Conservation (phyloP, 2,329 filamentous ascomycete genomes). For the Aureobasidium sp. region DNA sequence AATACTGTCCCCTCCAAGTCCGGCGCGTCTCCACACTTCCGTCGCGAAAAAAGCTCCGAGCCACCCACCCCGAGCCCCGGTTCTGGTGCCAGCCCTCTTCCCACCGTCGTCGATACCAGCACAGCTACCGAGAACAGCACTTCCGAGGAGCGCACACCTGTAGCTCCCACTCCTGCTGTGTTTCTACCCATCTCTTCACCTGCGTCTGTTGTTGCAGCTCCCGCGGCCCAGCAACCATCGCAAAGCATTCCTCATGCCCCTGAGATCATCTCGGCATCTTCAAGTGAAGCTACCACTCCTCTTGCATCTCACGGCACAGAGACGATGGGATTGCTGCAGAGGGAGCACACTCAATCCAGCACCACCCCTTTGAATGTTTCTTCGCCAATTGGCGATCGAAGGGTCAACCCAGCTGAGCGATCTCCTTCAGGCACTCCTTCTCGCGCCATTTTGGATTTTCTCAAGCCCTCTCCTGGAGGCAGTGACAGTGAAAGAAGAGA, state of each 20-base stretch:
- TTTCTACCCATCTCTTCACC: conserved; percentile 28
- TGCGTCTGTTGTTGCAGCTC: conserved; percentile 18
- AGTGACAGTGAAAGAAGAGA: conserved; percentile 52
- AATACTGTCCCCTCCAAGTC: conserved; percentile 94
- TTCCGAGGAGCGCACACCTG: conserved; percentile 21
- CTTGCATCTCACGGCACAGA: conserved; percentile 27
- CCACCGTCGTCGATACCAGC: conserved; percentile 14
- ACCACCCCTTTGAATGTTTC: conserved; percentile 19
- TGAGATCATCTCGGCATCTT: conserved; percentile 34
- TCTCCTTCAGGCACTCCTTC: conserved; percentile 23
- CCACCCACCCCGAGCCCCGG: conserved; percentile 42
- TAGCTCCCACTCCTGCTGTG: conserved; percentile 27
- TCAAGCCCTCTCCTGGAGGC: conserved; percentile 60
- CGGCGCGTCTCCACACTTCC: conserved; percentile 62
- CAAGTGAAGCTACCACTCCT: conserved; percentile 33
- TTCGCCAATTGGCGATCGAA: conserved; percentile 17
- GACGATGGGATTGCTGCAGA: conserved; percentile 25
- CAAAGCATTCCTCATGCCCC: conserved; percentile 25
- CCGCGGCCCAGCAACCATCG: conserved; percentile 2
- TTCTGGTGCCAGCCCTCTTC: conserved; percentile 13
- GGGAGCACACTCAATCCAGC: conserved; percentile 20
- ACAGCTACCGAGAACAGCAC: conserved; percentile 17
- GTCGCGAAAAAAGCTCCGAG: conserved; percentile 44
- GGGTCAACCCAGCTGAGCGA: conserved; percentile 23
- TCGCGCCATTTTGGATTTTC: conserved; percentile 53